Evolutionary conservation across 1,284 basidiomycete species (phyloP).

Genomic region (Cutaneotrichosporon mucoides): DNA sequence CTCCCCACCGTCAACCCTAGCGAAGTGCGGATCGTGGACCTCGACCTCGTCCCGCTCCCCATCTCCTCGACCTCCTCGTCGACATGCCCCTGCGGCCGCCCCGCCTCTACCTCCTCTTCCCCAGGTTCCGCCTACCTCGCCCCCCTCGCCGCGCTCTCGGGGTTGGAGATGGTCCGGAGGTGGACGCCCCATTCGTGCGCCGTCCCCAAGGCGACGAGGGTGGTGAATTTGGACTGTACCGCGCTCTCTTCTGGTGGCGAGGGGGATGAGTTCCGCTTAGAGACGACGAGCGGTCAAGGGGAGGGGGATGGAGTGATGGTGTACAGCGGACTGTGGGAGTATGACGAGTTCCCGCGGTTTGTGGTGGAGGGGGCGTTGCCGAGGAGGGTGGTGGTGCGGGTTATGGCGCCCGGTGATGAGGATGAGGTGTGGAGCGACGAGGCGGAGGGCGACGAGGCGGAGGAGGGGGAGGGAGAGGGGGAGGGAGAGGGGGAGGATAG

Average conservation of each 20-base stretch:
- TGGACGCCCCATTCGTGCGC: conserved; percentile 4
- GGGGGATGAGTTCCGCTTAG: conserved; percentile 3
- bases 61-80: not conserved
- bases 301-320: no score
- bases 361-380: not conserved
- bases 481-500: not conserved
- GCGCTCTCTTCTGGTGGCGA: not conserved
- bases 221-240: conserved; percentile 1
- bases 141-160: no score
- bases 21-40: not conserved
- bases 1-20: not conserved
- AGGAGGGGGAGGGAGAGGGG: not conserved
- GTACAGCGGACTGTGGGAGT: not conserved
- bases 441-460: not conserved
- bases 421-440: not conserved
- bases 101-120: no score
- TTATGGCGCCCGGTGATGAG: not conserved
- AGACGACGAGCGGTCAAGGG: no score
- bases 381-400: not conserved
- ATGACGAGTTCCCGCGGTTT: conserved; percentile 3
- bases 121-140: no score
- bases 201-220: not conserved
- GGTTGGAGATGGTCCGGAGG: no score
- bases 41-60: not conserved
- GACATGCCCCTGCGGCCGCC: not conserved